Conservation (phyloP, 2,329 filamentous ascomycete species). For the Claviceps spartinae region DNA sequence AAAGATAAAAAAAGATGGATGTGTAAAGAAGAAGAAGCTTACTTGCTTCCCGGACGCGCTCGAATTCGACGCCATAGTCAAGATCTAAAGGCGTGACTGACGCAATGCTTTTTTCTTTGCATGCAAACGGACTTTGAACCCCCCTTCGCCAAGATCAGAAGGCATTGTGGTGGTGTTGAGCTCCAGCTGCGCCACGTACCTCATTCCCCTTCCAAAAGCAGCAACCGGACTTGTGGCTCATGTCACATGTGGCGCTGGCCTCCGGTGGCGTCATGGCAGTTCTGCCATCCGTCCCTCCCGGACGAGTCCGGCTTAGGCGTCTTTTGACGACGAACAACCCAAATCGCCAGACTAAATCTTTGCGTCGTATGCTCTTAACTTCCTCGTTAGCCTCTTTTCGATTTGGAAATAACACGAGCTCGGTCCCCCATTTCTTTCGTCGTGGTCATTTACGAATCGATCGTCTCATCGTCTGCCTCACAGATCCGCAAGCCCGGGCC, state of each 20-base stretch:
- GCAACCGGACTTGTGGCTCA: neutral
- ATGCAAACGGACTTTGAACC: neutral
- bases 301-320: slow-evolving; percentile 1
- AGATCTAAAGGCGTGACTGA: neutral
- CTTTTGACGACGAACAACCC: neutral
- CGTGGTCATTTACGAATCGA: neutral
- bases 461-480: too few relatives aligned
- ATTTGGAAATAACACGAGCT: neutral
- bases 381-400: neutral
- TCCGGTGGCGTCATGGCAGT: neutral
- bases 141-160: neutral
- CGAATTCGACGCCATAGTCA: slow-evolving; percentile 20
- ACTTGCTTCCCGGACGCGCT: slow-evolving; percentile 18
- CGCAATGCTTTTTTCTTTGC: neutral
- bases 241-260: slow-evolving; percentile 1
- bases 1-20: neutral
- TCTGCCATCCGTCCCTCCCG: neutral
- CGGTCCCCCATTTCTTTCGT: neutral
- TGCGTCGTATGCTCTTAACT: neutral
- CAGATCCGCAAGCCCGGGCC: too few relatives aligned
- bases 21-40: slow-evolving; percentile 5
- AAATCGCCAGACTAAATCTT: neutral
- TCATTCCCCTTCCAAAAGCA: neutral
- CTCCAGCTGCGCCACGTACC: neutral
- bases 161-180: neutral